Conservation (phyloP, 2,329 filamentous ascomycete species). For the Colletotrichum sp. region DNA sequence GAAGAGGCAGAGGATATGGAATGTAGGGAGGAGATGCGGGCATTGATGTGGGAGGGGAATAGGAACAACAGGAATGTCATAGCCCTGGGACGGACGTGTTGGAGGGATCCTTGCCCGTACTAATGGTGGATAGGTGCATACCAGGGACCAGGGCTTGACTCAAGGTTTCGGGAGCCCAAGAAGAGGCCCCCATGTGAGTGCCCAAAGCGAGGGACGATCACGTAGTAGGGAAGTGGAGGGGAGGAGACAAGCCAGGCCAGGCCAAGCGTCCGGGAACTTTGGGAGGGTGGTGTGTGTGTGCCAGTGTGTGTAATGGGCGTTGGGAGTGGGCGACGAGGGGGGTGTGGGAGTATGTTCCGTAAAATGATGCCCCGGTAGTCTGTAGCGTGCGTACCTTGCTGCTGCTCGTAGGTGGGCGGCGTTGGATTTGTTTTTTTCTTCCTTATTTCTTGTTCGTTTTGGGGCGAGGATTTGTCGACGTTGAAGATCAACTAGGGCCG, state of each 20-base stretch:
- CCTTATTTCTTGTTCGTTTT: background rate
- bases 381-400: slow-evolving; percentile 9
- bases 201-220: slow-evolving; percentile 22
- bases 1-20: slow-evolving; percentile 17
- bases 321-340: background rate
- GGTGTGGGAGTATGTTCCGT: background rate
- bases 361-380: background rate
- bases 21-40: slow-evolving; percentile 23
- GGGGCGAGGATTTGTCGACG: background rate
- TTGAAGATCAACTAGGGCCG: slow-evolving; percentile 18
- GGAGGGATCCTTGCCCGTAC: slow-evolving; percentile 18
- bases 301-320: background rate
- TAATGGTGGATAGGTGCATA: slow-evolving; percentile 23
- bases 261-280: slow-evolving; percentile 18
- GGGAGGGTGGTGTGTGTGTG: background rate
- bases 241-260: background rate
- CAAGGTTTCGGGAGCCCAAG: slow-evolving; percentile 22
- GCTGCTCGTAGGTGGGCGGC: background rate
- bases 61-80: slow-evolving; percentile 22
- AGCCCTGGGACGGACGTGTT: slow-evolving; percentile 19
- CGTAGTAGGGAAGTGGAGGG: slow-evolving; percentile 14
- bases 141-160: slow-evolving; percentile 23
- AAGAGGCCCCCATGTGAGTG: slow-evolving; percentile 19
- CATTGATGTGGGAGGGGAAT: slow-evolving; percentile 16
- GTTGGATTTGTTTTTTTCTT: background rate